Evolutionary conservation across 805 yeast genomes (phyloP).

Genomic region (Yarrowia sp.): DNA sequence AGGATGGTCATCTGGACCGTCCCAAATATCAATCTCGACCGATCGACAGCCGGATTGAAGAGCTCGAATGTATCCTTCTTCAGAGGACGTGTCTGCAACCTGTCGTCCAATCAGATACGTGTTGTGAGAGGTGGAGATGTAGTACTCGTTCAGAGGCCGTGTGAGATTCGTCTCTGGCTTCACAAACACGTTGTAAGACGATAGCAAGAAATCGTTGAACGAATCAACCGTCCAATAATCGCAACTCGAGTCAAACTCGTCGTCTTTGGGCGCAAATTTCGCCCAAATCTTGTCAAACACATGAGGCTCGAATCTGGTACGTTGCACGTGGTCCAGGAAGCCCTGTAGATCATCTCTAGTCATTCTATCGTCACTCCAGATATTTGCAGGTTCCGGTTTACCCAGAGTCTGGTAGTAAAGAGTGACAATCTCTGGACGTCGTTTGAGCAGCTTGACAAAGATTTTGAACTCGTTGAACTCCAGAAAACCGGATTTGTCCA

Average conservation of each 20-base stretch:
- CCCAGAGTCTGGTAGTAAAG: conserved; percentile 46
- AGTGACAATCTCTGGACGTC: conserved; percentile 56
- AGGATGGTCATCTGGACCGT: conserved; percentile 68
- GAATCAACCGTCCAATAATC: conserved; percentile 34
- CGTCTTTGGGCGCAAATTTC: conserved; percentile 39
- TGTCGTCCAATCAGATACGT: conserved; percentile 89
- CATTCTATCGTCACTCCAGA: conserved; percentile 25
- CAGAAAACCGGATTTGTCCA: conserved; percentile 49
- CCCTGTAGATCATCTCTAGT: conserved; percentile 39
- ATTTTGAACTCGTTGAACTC: conserved; percentile 70
- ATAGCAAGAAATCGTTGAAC: conserved; percentile 43
- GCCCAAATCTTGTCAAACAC: conserved; percentile 41
- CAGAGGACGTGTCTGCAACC: conserved; percentile 79
- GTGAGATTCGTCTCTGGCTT: conserved; percentile 44
- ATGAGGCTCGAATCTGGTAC: conserved; percentile 42
- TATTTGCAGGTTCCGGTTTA: conserved; percentile 30
- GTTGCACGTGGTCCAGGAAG: conserved; percentile 52
- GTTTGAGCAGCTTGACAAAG: conserved; percentile 67
- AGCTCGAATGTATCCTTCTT: conserved; percentile 84
- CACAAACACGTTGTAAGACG: conserved; percentile 33
- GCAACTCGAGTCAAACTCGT: conserved; percentile 20
- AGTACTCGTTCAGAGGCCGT: conserved; percentile 79
- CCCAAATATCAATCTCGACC: conserved; percentile 96
- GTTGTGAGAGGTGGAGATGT: conserved; percentile 89
- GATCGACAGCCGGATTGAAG: conserved; percentile 92